Conservation (phyloP, 179 eudicot genomes). For the Beta lomatogona region DNA sequence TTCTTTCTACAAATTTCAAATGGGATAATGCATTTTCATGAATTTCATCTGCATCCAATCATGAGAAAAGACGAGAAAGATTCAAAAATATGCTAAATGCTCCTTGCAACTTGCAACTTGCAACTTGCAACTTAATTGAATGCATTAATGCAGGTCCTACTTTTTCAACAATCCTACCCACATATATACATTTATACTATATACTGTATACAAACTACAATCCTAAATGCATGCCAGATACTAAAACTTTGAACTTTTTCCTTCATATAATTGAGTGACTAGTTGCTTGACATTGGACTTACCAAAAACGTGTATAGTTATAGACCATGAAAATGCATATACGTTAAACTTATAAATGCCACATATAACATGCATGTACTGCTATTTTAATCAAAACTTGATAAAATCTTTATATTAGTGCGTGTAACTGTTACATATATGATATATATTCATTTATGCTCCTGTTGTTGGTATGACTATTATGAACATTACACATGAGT, state of each 20-base stretch:
- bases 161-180: background rate
- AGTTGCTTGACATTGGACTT: slow-evolving; percentile 5
- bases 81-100: background rate
- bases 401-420: background rate
- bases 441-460: background rate
- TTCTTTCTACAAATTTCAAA: too few species aligned
- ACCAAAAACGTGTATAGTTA: slow-evolving; percentile 21
- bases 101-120: background rate
- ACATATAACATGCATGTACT: slow-evolving; percentile 20
- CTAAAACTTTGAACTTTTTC: background rate
- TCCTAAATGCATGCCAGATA: background rate
- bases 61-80: background rate
- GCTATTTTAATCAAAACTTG: background rate
- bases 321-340: slow-evolving; percentile 23
- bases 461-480: background rate
- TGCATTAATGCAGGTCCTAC: slow-evolving; percentile 12
- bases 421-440: slow-evolving; percentile 1
- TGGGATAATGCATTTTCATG: background rate
- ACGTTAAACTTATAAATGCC: slow-evolving; percentile 30
- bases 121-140: background rate
- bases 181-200: too few species aligned
- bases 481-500: slow-evolving; percentile 29
- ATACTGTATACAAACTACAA: too few species aligned
- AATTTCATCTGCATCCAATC: background rate
- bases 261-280: background rate